phyloP scores from a whole-genome alignment of 805 yeast species.

The Cyberlindnera maclurae region DNA sequence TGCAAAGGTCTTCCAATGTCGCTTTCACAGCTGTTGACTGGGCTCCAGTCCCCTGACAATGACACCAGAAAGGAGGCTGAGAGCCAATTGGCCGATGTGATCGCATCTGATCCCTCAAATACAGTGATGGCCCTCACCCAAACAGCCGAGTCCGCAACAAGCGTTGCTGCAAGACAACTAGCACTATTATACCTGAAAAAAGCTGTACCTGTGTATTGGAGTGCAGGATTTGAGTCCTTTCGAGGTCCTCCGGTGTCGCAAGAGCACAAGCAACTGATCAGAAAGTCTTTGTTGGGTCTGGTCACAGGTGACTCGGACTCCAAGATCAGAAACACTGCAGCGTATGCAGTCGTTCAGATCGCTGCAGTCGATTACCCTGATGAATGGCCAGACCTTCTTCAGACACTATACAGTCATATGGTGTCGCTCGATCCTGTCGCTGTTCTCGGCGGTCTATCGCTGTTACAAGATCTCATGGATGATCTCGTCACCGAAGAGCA shows the following conservation, averaged over 20 bases:
- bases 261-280: conserved; percentile 42
- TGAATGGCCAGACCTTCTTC: conserved; percentile 79
- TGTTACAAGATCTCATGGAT: conserved; percentile 72
- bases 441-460: conserved; percentile 25
- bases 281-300: conserved; percentile 44
- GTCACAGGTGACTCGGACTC: conserved; percentile 39
- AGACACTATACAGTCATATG: conserved; percentile 38
- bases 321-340: conserved; percentile 58
- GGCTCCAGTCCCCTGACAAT: conserved; percentile 35
- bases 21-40: conserved; percentile 15
- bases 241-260: conserved; percentile 56
- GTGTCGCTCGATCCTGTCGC: conserved; percentile 12
- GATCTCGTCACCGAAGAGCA: conserved; percentile 83
- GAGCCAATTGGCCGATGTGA: conserved; percentile 30
- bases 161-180: conserved; percentile 46
- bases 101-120: conserved; percentile 43
- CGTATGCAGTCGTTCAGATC: conserved; percentile 74
- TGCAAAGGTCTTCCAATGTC: neutral
- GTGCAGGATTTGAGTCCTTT: conserved; percentile 72
- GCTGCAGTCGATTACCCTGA: conserved; percentile 91
- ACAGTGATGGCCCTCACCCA: conserved; percentile 36
- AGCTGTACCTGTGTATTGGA: conserved; percentile 71
- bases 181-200: conserved; percentile 61
- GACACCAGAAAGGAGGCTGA: conserved; percentile 25
- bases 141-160: conserved; percentile 29